Base-by-base conservation (phyloP, 2,329 filamentous ascomycete species). In the Cladosporium sp. region DNA sequence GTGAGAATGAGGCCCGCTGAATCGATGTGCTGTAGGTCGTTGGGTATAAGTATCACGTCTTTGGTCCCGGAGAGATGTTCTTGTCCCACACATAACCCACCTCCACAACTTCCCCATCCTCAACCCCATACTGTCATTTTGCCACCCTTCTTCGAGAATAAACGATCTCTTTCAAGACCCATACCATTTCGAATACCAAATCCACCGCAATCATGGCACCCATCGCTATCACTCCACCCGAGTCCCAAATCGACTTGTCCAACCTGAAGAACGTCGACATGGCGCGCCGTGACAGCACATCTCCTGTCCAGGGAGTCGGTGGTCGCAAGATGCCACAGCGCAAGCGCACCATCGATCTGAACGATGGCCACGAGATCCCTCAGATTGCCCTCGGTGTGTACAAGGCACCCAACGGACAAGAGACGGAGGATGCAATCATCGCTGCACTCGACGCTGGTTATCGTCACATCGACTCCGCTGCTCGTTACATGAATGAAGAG, bases 381-480 rank as follows among this genome's bases (percentile, higher is more conserved):
- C 74, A 75, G 21, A 71, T 79, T 4, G 78, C 77, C 7, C 70
- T 79, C n/a, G 77, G 78, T 54, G 79, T 78, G n/a, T 79, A 78
- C 77, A 77, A 79, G 67, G 74, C 73, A 58, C 70, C 65, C 38
- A 78, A 80, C 30, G 73, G 73, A 57, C 70, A 72, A 41, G 68
- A 71, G 32, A 79, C 78, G 62, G 74, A 75, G 44, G 75, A 74
- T 41, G 75, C 76, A 36, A 77, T 79, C 14, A 76, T 77, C 7
- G 70, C 71, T 52, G 78, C 78, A 5, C 76, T 85, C 41, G 78
- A 82, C 51, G 72, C 78, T 52, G 84, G 84, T 21, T 86, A 86
- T 74, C 79, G 81, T 10, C 84, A 85, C 73, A 82, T 86, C 68
- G 84, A 86, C 71, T 78, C 78, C 26, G 83, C 82, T 1, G 77